These are phyloP conservation scores for Yarrowia divulgata DNA, from an alignment of 805 yeast genomes.

Conservation along the genomic window DNA sequence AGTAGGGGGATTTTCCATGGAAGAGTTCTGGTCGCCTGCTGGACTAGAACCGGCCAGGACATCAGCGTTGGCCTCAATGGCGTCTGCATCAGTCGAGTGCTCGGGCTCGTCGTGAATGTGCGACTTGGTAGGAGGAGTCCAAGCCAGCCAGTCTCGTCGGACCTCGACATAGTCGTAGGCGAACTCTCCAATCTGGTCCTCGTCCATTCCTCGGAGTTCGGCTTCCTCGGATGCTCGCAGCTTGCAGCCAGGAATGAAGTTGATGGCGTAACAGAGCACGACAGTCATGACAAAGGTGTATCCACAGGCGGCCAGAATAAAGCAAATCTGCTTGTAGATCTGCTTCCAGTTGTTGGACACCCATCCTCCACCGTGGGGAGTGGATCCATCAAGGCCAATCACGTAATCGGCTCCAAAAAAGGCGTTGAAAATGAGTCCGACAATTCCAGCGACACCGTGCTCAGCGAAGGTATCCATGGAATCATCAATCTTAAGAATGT, in stretches of 20 bases:
- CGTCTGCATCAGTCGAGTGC: constrained; percentile 12
- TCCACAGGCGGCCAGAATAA: constrained; percentile 74
- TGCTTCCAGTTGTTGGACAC: constrained; percentile 88
- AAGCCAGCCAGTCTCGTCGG: constrained; percentile 74
- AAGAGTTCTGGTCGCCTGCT: constrained; percentile 27
- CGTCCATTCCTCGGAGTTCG: constrained; percentile 91
- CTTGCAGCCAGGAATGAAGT: constrained; percentile 81
- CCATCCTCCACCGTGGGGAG: constrained; percentile 93
- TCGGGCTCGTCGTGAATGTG: constrained; percentile 24
- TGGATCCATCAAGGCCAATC: constrained; percentile 86
- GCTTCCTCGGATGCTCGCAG: constrained; percentile 83
- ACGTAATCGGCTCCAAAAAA: constrained; percentile 87
- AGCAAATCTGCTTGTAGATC: constrained; percentile 87
- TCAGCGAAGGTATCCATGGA: constrained; percentile 96
- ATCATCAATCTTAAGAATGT: constrained; percentile 83
- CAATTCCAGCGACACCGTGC: constrained; percentile 95
- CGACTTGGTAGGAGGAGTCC: constrained; percentile 51
- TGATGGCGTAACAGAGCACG: constrained; percentile 72
- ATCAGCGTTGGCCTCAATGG: constrained; percentile 29
- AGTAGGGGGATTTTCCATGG: constrained; percentile 31
- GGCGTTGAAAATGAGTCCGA: constrained; percentile 86
- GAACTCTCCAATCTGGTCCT: constrained; percentile 96
- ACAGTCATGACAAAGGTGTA: constrained; percentile 81
- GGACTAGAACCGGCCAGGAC: constrained; percentile 26
- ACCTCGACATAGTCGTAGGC: constrained; percentile 99